These are phyloP conservation scores for Sphenostylis stenocarpa DNA, from an alignment of 306 rosid species.

Conservation along the genomic window DNA sequence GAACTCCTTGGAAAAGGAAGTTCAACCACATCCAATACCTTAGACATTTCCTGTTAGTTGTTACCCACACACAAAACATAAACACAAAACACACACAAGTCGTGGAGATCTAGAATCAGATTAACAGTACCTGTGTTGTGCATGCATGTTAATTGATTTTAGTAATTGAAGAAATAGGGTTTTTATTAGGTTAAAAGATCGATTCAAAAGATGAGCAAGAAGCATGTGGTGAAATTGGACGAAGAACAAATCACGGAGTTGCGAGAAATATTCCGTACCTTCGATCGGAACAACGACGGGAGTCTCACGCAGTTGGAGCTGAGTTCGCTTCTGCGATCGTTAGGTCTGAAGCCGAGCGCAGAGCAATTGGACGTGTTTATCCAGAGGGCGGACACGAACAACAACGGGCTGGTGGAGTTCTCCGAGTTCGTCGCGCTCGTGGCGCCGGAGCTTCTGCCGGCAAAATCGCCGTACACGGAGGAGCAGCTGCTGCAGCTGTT, in stretches of 20 bases:
- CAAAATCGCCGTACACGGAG: slow-evolving; percentile 82
- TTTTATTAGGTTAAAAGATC: no score
- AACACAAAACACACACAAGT: not conserved
- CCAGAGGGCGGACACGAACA: slow-evolving; percentile 75
- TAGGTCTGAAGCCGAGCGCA: slow-evolving; percentile 79
- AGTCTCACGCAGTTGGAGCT: slow-evolving; percentile 85
- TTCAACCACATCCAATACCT: not conserved
- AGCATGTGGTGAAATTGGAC: slow-evolving; percentile 64
- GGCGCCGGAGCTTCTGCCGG: slow-evolving; percentile 75
- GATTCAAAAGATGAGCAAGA: slow-evolving; percentile 49
- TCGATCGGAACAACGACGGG: slow-evolving; percentile 90
- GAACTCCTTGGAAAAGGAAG: not conserved
- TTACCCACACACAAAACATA: not conserved
- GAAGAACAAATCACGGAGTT: slow-evolving; percentile 81
- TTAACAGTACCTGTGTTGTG: not conserved
- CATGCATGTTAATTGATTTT: not conserved
- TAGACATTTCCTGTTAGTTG: not conserved
- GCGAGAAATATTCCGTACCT: slow-evolving; percentile 77
- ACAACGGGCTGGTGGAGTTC: slow-evolving; percentile 78
- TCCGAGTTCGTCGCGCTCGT: slow-evolving; percentile 76
- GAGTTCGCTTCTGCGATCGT: slow-evolving; percentile 75
- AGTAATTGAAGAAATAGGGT: no score
- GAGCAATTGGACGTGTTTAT: slow-evolving; percentile 76
- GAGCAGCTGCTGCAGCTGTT: slow-evolving; percentile 69
- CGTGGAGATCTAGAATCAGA: not conserved